A percentile compares a stretch with the other conserved stretches of the same genome.
Evolutionary conservation across 345 rosid genomes (phyloP).

Genomic region (Melaleuca alternifolia): DNA sequence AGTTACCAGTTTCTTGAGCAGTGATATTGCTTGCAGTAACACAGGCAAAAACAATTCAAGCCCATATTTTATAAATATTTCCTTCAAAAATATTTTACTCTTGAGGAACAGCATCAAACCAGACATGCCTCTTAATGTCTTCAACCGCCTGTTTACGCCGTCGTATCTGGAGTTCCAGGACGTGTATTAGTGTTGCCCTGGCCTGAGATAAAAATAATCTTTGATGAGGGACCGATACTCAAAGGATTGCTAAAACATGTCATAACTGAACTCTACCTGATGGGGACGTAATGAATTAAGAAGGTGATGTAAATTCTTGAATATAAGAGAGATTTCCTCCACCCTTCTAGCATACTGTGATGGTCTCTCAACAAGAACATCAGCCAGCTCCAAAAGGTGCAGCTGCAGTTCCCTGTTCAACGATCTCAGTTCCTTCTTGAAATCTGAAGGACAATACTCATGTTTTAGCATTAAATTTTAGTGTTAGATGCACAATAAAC

Average conservation of each 20-base stretch:
- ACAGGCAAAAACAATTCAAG: not conserved
- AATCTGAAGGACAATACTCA: conserved; percentile 31
- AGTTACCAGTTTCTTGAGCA: not conserved
- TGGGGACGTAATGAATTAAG: conserved; percentile 94
- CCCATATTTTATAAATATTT: not conserved
- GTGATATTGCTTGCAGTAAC: not conserved
- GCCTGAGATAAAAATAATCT: conserved; percentile 31
- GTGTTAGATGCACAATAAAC: not conserved
- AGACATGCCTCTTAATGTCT: conserved; percentile 72
- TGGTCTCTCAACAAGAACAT: conserved; percentile 92
- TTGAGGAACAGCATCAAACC: not conserved
- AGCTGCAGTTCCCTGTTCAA: conserved; percentile 83
- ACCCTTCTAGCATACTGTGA: conserved; percentile 93
- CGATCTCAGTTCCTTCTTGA: conserved; percentile 67
- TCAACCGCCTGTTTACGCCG: conserved; percentile 84
- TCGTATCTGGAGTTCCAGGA: conserved; percentile 82
- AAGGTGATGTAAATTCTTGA: conserved; percentile 93
- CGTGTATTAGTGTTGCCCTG: conserved; percentile 86
- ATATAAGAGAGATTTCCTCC: conserved; percentile 81
- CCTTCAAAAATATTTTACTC: not conserved
- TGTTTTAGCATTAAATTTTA: not conserved
- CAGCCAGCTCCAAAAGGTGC: conserved; percentile 87
- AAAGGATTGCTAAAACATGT: not conserved
- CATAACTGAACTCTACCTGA: conserved; percentile 34
- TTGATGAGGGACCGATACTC: not conserved